Evolutionary conservation across 192 early-diverging fungal genomes (phyloP).

Genomic region (Podila epigama): DNA sequence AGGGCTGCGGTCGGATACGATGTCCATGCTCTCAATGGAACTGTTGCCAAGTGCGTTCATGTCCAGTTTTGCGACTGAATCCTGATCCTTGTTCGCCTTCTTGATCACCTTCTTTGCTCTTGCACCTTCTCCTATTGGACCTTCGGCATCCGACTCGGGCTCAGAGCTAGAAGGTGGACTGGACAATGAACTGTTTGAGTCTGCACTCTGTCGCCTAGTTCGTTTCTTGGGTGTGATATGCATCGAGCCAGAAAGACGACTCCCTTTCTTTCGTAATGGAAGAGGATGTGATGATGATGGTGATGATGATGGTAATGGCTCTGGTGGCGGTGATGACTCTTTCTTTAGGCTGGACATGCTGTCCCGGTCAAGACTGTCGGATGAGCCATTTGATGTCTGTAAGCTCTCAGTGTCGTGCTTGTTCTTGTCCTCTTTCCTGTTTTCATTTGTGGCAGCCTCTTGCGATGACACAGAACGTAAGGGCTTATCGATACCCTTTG

Average conservation of each 20-base stretch:
- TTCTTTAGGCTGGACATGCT: neutral
- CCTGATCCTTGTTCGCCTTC: slow-evolving; percentile 2
- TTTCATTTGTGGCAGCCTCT: neutral
- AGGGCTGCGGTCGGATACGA: neutral
- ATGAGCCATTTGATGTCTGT: neutral
- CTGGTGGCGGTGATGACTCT: too few relatives aligned
- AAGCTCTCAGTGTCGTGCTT: neutral
- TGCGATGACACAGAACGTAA: neutral
- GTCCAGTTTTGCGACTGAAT: neutral
- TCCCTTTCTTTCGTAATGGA: neutral
- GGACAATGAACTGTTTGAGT: slow-evolving; percentile 39
- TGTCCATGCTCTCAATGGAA: neutral
- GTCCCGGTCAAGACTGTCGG: neutral
- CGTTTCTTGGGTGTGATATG: slow-evolving; percentile 30
- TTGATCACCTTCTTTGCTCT: slow-evolving; percentile 38
- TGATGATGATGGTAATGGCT: too few relatives aligned
- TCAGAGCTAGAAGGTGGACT: slow-evolving; percentile 45
- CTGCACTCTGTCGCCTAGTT: slow-evolving; percentile 35
- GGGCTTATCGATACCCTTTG: neutral
- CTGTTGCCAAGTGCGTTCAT: neutral
- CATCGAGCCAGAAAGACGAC: neutral
- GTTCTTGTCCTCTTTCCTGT: neutral
- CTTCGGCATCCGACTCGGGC: slow-evolving; percentile 16
- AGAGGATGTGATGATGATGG: neutral
- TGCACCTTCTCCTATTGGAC: slow-evolving; percentile 1